These are phyloP conservation scores for Hyaloscypha finlandica DNA, from an alignment of 495 filamentous ascomycete genomes.

Conservation along the genomic window DNA sequence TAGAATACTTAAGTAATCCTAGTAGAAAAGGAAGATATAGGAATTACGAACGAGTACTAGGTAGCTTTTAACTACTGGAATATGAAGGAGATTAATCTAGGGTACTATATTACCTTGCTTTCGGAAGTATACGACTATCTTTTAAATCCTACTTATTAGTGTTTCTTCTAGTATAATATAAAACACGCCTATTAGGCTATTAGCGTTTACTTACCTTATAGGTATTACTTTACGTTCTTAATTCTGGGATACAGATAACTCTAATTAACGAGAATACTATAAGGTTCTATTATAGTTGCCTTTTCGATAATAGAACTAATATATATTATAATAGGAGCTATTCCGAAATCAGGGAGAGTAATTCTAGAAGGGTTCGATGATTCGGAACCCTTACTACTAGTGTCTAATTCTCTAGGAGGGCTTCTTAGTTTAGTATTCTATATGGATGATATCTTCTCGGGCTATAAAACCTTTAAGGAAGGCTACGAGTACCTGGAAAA, in stretches of 20 bases:
- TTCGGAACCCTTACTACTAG: not conserved
- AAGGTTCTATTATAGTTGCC: not conserved
- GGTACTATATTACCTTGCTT: not conserved
- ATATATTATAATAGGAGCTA: not conserved
- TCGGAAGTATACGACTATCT: not conserved
- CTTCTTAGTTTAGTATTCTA: not conserved
- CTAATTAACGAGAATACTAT: not conserved
- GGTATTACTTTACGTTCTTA: not conserved
- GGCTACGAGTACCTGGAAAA: not conserved
- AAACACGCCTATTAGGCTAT: not conserved
- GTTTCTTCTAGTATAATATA: not conserved
- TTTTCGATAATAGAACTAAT: not conserved
- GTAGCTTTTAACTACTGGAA: not conserved
- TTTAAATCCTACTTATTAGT: not conserved
- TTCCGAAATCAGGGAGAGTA: too few species aligned
- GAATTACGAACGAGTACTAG: not conserved
- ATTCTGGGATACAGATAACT: not conserved
- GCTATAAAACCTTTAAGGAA: not conserved
- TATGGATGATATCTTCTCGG: not conserved
- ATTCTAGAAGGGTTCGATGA: not conserved
- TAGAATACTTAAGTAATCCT: slow-evolving; percentile 1
- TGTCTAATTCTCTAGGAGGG: not conserved
- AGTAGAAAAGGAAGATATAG: not conserved
- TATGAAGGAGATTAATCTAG: not conserved
- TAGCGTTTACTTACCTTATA: not conserved